Evolutionary conservation across 441 rosid genomes (phyloP).

Genomic region (Populus trichocarpa): DNA sequence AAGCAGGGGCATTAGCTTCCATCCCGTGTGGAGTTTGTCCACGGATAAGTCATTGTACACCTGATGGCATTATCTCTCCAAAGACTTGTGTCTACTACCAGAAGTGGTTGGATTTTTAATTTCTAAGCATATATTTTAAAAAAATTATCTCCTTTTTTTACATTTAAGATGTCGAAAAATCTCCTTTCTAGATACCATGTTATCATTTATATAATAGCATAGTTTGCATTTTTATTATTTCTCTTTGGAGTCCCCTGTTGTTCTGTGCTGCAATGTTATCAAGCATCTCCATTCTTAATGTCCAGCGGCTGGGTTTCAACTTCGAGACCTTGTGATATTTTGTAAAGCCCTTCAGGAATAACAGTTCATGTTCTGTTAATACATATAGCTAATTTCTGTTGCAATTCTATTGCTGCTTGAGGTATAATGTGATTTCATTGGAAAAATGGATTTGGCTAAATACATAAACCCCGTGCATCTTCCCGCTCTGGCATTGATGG

Average conservation of each 20-base stretch:
- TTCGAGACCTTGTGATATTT: not conserved
- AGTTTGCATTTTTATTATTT: not conserved
- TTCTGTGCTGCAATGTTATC: not conserved
- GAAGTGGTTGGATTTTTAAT: slow-evolving; percentile 72
- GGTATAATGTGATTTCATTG: not conserved
- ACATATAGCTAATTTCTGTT: not conserved
- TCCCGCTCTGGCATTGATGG: not conserved
- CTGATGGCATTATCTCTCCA: slow-evolving; percentile 67
- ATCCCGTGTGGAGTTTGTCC: slow-evolving; percentile 90
- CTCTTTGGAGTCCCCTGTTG: not conserved
- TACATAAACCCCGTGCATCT: not conserved
- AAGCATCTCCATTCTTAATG: not conserved
- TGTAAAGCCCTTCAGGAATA: not conserved
- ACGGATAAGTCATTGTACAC: slow-evolving; percentile 47
- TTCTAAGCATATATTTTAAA: not conserved
- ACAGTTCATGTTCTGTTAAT: not conserved
- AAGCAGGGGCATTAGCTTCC: slow-evolving; percentile 55
- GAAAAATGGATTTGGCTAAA: not conserved
- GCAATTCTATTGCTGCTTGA: not conserved
- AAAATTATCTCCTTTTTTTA: not conserved
- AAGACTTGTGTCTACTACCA: slow-evolving; percentile 52
- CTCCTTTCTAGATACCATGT: not conserved
- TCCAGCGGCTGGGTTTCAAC: not conserved
- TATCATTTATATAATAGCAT: not conserved
- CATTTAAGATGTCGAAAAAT: not conserved